Evolutionary conservation across 768 basidiomycete species (phyloP).

Genomic region (Royoungia palumana): DNA sequence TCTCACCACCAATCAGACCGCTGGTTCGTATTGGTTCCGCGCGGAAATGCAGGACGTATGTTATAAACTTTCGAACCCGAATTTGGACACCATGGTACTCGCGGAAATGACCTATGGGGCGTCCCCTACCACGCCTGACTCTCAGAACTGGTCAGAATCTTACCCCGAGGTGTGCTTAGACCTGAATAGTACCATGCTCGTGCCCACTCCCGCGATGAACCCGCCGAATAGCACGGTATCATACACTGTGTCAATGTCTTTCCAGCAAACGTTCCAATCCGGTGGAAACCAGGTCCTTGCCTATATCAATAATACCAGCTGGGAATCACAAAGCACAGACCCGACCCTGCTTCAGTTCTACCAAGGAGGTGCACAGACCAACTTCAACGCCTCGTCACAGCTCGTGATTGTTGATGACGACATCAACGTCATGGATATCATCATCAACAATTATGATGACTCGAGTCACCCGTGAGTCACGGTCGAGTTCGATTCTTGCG

Average conservation of each 20-base stretch:
- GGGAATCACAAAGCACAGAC: constrained; percentile 22
- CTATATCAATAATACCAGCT: constrained; percentile 28
- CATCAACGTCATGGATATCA: constrained; percentile 26
- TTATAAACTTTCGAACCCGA: constrained; percentile 30
- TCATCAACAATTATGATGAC: constrained; percentile 25
- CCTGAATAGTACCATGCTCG: constrained; percentile 29
- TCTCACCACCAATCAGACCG: constrained; percentile 38
- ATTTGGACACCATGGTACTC: constrained; percentile 29
- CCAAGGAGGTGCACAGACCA: constrained; percentile 23
- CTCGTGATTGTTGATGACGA: constrained; percentile 26
- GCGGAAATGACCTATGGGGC: constrained; percentile 29
- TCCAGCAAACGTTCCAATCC: constrained; percentile 25
- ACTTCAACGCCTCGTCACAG: constrained; percentile 22
- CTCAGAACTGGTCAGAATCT: constrained; percentile 27
- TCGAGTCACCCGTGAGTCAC: constrained; percentile 29
- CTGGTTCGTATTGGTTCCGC: constrained; percentile 35
- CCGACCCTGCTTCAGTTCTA: constrained; percentile 29
- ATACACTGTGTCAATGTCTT: constrained; percentile 21
- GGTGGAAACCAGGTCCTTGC: constrained; percentile 25
- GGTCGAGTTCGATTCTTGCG: neutral
- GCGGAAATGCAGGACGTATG: constrained; percentile 34
- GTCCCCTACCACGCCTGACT: constrained; percentile 19
- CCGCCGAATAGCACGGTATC: constrained; percentile 28
- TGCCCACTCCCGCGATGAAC: constrained; percentile 23
- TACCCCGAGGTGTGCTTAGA: constrained; percentile 24